Evolutionary conservation across 176 grass and related monocot genomes (phyloP).

Genomic region (Alopecurus myosuroides): DNA sequence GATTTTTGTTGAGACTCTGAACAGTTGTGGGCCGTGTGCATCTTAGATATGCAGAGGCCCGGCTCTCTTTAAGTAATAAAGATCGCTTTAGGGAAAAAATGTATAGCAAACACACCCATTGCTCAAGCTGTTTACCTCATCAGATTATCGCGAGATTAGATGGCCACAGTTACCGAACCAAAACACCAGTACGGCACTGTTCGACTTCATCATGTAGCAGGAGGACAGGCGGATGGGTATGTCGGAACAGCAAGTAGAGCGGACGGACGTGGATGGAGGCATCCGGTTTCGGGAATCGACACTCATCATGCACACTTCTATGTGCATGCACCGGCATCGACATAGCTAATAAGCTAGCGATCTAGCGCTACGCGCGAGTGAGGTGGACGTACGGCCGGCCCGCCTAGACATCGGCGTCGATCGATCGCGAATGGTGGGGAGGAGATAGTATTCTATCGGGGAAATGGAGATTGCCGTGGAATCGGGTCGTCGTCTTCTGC

Average conservation of each 20-base stretch:
- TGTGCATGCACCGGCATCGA: neutral
- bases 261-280: neutral
- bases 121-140: neutral
- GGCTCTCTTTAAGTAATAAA: too few species aligned
- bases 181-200: neutral
- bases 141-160: neutral
- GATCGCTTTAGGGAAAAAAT: too few species aligned
- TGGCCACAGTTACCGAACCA: neutral
- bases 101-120: neutral
- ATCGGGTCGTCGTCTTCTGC: neutral
- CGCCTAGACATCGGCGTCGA: neutral
- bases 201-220: neutral
- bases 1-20: too few species aligned
- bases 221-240: neutral
- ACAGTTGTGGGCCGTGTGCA: too few species aligned
- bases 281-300: neutral
- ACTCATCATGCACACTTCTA: neutral
- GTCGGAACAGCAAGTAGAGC: neutral
- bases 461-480: neutral
- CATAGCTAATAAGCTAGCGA: neutral
- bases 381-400: neutral
- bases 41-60: too few species aligned
- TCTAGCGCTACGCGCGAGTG: neutral
- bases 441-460: neutral
- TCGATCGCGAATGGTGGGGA: neutral